Percentiles rank a stretch among this genome's conserved stretches.
Conservation (phyloP, 352 stramenopile species). For the Pythium oligandrum region DNA sequence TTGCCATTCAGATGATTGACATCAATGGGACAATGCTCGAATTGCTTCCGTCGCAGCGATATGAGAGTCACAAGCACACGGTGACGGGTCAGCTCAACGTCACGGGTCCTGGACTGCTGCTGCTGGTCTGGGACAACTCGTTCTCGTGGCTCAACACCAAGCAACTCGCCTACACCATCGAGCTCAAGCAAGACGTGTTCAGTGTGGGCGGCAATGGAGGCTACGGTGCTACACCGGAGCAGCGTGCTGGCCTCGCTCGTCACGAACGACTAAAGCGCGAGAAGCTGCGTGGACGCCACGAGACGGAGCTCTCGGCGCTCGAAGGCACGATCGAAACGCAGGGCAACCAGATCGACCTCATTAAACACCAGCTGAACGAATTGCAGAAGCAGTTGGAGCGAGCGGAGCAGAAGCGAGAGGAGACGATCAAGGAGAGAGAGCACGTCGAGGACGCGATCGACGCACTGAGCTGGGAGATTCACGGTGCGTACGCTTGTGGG, state of each 20-base stretch:
- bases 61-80: constrained; percentile 57
- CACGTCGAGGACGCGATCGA: constrained; percentile 44
- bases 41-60: constrained; percentile 45
- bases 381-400: constrained; percentile 32
- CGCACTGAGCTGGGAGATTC: constrained; percentile 60
- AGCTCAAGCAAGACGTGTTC: constrained; percentile 48
- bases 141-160: constrained; percentile 82
- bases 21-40: constrained; percentile 49
- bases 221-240: constrained; percentile 4
- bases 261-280: constrained; percentile 43
- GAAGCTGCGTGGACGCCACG: constrained; percentile 25
- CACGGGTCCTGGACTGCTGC: constrained; percentile 45
- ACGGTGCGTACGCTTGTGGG: constrained; percentile 25
- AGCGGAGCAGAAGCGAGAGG: constrained; percentile 32
- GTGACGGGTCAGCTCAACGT: constrained; percentile 41
- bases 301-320: constrained; percentile 33
- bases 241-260: constrained; percentile 32
- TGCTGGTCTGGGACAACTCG: constrained; percentile 78
- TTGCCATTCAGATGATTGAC: constrained; percentile 65
- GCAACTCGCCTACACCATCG: constrained; percentile 67
- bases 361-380: constrained; percentile 59
- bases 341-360: constrained; percentile 33
- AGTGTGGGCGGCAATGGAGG: background rate
- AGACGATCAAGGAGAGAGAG: constrained; percentile 29
- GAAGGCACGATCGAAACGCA: constrained; percentile 44